These are phyloP conservation scores for Sporothrix inflata DNA, from an alignment of 2,329 filamentous ascomycete species.

Conservation along the genomic window DNA sequence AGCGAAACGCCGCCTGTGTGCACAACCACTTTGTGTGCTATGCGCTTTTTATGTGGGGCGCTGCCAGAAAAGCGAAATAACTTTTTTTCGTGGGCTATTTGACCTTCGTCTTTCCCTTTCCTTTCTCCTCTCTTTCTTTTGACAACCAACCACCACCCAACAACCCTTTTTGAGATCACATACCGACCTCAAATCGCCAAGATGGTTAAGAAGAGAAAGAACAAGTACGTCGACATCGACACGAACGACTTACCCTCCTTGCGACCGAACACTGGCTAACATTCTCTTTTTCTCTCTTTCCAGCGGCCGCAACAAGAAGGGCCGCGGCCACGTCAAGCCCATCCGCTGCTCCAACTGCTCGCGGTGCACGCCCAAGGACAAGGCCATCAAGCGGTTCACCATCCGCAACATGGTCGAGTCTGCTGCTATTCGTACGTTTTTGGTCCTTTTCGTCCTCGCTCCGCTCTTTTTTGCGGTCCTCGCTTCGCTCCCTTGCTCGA, in stretches of 20 bases:
- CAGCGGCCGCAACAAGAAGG: constrained; percentile 99
- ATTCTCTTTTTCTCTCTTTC: constrained; percentile 28
- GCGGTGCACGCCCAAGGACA: constrained; percentile 96
- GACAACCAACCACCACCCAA: constrained; percentile 26
- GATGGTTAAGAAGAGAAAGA: constrained; percentile 42
- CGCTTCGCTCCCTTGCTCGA: not conserved
- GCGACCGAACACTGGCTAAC: constrained; percentile 33
- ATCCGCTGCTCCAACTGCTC: constrained; percentile 79
- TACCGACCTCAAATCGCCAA: constrained; percentile 32
- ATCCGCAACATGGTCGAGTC: constrained; percentile 99
- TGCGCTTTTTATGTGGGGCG: not conserved
- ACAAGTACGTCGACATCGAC: constrained; percentile 54
- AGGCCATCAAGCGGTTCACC: constrained; percentile 99
- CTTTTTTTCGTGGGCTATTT: constrained; percentile 22
- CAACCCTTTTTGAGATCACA: constrained; percentile 19
- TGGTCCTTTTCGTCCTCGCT: not conserved
- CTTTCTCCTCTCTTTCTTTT: constrained; percentile 16
- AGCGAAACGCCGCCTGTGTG: constrained; percentile 7
- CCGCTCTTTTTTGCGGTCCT: not conserved
- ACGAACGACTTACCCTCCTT: not conserved
- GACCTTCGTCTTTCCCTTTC: constrained; percentile 13
- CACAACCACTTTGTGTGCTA: constrained; percentile 13
- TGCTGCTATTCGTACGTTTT: constrained; percentile 92
- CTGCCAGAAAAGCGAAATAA: not conserved
- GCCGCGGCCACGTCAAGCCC: constrained; percentile 99